Evolutionary conservation across 176 grass and related monocot species (phyloP), one percentile per base, ranked within the genome.

Genomic region (Dactylis glomerata): DNA sequence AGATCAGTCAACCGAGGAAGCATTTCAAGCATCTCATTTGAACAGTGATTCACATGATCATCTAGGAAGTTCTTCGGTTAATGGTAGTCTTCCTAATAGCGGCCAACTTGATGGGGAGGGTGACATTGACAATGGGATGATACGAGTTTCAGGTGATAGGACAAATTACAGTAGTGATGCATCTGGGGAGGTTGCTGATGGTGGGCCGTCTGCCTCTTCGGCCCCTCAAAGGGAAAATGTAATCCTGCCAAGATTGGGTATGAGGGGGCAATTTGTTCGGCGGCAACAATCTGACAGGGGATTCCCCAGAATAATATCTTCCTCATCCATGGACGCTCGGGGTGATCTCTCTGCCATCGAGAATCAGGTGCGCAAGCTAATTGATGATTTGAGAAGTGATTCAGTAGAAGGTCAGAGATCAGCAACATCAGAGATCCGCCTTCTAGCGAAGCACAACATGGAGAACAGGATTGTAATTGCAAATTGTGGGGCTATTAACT

Each of bases 361-460:
- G 73, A 56, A 36, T 81, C 40, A 90, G 84, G 84, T 97, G 10
- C 24, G 58, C 16, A 90, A 87, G 26, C 70, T 92, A 56, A 77
- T 90, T 22, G 82, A 89, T 77, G 87, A 97, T 36, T 80, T 97
- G 78, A 91, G 86, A 91, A 89, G 52, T 57, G 88, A 93, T 27
- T 92, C 84, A 32, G 6, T 51, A 45, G 90, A 94, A 16, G 54
- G 66, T 33, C 86, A 83, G 46, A 88, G 88, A 73, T 67, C 41
- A 69, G 88, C 92, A 67, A 83, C 88, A n/a, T 67, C 37, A 83
- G 90, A 97, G 84, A 65, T 97, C 10, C 92, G 72, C 31, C 56
- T 90, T 85, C 86, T 91, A 67, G 87, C 95, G 33, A 94, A 83
- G 67, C 88, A 93, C 71, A 92, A 65, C 75, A 88, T 93, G 88